These are phyloP conservation scores for Lecanicillium sp. DNA, from an alignment of 2,329 filamentous ascomycete species.

Conservation along the genomic window DNA sequence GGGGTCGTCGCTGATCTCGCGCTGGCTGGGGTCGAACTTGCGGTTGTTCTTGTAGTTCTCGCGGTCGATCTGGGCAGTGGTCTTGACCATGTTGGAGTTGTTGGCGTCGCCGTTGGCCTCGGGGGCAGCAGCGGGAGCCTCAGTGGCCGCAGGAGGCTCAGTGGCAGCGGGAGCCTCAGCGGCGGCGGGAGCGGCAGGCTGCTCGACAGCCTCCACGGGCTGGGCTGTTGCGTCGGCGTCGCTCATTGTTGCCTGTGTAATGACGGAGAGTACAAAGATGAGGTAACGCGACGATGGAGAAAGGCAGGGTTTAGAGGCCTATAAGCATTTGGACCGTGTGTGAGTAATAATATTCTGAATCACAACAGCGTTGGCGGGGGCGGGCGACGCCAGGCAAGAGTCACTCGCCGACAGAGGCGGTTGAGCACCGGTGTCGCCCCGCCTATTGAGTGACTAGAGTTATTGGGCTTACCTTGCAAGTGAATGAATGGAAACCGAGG, in stretches of 20 bases:
- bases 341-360: too few species aligned
- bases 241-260: slow-evolving; percentile 5
- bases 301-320: background rate
- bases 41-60: slow-evolving; percentile 45
- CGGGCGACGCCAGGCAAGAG: too few species aligned
- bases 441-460: background rate
- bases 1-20: slow-evolving; percentile 68
- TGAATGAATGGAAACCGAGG: background rate
- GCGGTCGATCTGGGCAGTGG: slow-evolving; percentile 29
- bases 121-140: slow-evolving; percentile 6
- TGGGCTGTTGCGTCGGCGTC: slow-evolving; percentile 8
- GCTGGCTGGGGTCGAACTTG: slow-evolving; percentile 63
- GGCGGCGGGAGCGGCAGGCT: slow-evolving; percentile 37
- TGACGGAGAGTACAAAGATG: background rate
- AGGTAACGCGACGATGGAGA: background rate
- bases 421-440: too few species aligned
- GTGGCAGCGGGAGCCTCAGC: slow-evolving; percentile 16
- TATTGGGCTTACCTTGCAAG: background rate
- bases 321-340: background rate
- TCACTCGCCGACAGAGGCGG: too few species aligned
- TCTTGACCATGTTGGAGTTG: slow-evolving; percentile 34
- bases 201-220: slow-evolving; percentile 42
- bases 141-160: slow-evolving; percentile 14
- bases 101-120: slow-evolving; percentile 13
- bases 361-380: too few species aligned